Base-by-base conservation (phyloP, 2,329 filamentous ascomycete species). In the Colletotrichum euphorbiae region DNA sequence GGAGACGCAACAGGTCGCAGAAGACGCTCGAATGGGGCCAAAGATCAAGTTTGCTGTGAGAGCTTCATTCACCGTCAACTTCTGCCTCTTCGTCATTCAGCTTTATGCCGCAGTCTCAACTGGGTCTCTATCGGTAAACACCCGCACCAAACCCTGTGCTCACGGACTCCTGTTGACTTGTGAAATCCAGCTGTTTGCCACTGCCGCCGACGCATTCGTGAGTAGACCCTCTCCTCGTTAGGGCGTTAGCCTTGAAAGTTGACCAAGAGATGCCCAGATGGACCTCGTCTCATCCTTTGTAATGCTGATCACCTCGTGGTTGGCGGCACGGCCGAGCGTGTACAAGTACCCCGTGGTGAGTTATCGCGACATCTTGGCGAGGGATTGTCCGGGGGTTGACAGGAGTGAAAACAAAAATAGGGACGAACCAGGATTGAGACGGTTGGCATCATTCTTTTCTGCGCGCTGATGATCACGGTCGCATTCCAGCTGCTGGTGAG, bases 381-480 rank as follows among this genome's bases (percentile, higher is more conserved):
- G 24, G 17, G 6, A 4, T 9, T n/a, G 12, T 45, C 43, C 15
- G n/a, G 43, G 38, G 52, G 24, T 69, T 59, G 62, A 59, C 48
- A 48, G 15, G 21, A 8, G 31, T n/a, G 36, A 54, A 54, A 62
- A 62, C 3, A 59, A 61, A 43, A 17, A 1, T 71, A 83, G 80
- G 88, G 87, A 46, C 84, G 88, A 7, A 89, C 84, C 4, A 83
- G 88, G 63, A 85, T 90, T 61, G 88, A 90, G 77, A 89, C 88
- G 2, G 83, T 90, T 66, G 88, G 87, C 31, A 87, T 90, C 69
- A 88, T 91, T 72, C 83, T 90, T 51, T 90, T 90, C 76, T 89
- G 87, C 70, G 87, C 88, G 48, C 79, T 90, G 67, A 90, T 90
- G 87, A 89, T 88, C 2, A 90, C 88, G 0, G 88, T 90, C 3